Conservation (phyloP, 23 red algal genomes). For the Chondrus crispus region DNA sequence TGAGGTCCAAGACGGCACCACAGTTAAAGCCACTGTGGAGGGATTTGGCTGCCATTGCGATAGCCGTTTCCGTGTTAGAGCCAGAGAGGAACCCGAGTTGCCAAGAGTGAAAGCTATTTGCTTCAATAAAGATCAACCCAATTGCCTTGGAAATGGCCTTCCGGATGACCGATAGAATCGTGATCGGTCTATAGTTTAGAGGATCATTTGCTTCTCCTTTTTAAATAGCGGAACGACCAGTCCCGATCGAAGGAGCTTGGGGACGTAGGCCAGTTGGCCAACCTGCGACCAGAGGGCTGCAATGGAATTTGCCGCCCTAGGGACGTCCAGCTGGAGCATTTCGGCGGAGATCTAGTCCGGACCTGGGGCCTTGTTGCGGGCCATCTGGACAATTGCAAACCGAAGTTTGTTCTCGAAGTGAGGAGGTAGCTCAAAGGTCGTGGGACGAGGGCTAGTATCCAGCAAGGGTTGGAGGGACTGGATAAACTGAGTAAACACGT, state of each 20-base stretch:
- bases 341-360: neutral
- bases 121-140: neutral
- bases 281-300: neutral
- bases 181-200: neutral
- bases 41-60: neutral
- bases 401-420: neutral
- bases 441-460: too few relatives aligned
- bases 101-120: neutral
- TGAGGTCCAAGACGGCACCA: slow-evolving; percentile 8
- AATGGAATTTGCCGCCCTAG: neutral
- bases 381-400: neutral
- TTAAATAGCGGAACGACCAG: neutral
- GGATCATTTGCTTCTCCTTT: neutral
- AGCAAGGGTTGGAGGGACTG: neutral
- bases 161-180: neutral
- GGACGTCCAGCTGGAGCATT: neutral
- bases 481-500: neutral
- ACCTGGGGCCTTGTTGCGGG: slow-evolving; percentile 1
- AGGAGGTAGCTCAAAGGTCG: too few relatives aligned
- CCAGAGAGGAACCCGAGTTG: neutral
- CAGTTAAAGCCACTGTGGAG: neutral
- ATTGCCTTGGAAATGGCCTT: neutral
- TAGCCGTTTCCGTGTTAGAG: slow-evolving; percentile 15
- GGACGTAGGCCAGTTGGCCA: neutral
- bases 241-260: neutral